Percentiles rank a stretch among this genome's conserved stretches.
Evolutionary conservation across 306 rosid species (phyloP).

Genomic region (Vachellia collinsii): DNA sequence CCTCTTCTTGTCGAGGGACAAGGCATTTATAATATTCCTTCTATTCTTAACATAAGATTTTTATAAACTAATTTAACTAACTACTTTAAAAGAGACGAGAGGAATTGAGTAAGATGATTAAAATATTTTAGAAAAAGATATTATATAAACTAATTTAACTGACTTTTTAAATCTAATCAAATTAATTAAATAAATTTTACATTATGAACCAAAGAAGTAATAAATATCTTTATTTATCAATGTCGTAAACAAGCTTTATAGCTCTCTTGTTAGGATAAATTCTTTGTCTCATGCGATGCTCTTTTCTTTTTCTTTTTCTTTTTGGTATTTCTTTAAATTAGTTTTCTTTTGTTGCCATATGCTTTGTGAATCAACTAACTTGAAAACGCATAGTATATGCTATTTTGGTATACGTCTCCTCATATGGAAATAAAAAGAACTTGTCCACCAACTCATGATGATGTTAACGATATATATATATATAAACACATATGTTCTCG

Average conservation of each 20-base stretch:
- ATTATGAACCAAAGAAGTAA: no score
- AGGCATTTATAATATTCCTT: not conserved
- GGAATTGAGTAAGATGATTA: no score
- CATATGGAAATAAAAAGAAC: conserved; percentile 9
- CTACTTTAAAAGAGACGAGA: no score
- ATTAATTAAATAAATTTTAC: no score
- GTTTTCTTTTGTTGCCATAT: conserved; percentile 21
- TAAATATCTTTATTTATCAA: no score
- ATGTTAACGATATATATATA: not conserved
- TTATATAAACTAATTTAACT: no score
- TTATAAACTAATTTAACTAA: no score
- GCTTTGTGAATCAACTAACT: conserved; percentile 13
- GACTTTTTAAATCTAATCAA: no score
- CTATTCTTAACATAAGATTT: no score
- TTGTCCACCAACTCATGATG: conserved; percentile 4
- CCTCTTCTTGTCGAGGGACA: not conserved
- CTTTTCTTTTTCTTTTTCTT: no score
- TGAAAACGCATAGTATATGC: conserved; percentile 28
- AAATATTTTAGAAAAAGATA: no score
- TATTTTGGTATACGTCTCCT: conserved; percentile 31
- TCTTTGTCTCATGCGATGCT: conserved; percentile 45
- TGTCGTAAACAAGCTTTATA: conserved; percentile 12
- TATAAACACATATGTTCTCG: not conserved
- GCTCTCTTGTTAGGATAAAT: conserved; percentile 33
- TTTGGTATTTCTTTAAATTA: conserved; percentile 1